Conservation (phyloP, 2,329 filamentous ascomycete species). For the Coccinonectria pachysandricola region DNA sequence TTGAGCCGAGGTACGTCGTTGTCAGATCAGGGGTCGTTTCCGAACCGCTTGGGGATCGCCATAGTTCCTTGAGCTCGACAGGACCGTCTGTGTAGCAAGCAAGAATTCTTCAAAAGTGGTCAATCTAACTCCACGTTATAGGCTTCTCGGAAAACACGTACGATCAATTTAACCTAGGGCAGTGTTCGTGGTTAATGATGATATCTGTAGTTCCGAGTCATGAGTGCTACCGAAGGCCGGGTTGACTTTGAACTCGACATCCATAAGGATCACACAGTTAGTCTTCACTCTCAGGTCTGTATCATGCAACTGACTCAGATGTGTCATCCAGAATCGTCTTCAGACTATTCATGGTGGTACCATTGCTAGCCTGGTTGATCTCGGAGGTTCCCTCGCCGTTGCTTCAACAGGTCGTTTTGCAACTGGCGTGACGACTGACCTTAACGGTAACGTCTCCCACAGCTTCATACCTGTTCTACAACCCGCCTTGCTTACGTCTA, state of each 20-base stretch:
- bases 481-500: constrained; percentile 2
- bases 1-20: constrained; percentile 81
- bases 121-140: too few species aligned
- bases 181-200: rapidly evolving
- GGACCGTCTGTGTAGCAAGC: too few species aligned
- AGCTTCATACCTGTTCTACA: neutral
- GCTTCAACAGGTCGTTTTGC: constrained; percentile 53
- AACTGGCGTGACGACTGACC: constrained; percentile 55
- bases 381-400: constrained; percentile 55
- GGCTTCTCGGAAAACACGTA: constrained; percentile 22
- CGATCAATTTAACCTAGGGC: neutral
- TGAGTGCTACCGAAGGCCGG: constrained; percentile 51
- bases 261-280: constrained; percentile 62
- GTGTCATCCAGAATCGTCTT: constrained; percentile 53
- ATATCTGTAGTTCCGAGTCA: constrained; percentile 50
- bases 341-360: constrained; percentile 70
- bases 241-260: constrained; percentile 72
- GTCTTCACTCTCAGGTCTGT: constrained; percentile 7
- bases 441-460: constrained; percentile 38
- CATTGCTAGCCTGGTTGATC: constrained; percentile 63
- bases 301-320: rapidly evolving
- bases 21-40: too few species aligned
- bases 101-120: too few species aligned
- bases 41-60: too few species aligned
- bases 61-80: too few species aligned